These are phyloP conservation scores for Ocimum tenuiflorum DNA, from an alignment of 257 asterid species.

Conservation along the genomic window DNA sequence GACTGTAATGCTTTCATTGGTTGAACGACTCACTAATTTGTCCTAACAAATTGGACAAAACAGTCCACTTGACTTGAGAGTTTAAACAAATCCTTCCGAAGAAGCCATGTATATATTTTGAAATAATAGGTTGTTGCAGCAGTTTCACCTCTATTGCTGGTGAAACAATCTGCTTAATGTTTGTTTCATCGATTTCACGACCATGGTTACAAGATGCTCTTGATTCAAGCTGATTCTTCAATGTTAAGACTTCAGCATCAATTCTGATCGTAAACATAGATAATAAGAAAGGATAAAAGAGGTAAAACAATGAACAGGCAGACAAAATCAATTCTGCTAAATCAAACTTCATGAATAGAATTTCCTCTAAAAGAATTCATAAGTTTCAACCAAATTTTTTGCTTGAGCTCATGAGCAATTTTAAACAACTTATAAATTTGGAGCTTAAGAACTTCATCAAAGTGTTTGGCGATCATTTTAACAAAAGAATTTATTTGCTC, in stretches of 20 bases:
- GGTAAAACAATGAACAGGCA: neutral
- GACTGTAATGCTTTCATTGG: neutral
- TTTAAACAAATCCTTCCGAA: neutral
- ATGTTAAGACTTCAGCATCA: constrained; percentile 64
- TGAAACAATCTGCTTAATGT: constrained; percentile 32
- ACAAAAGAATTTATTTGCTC: neutral
- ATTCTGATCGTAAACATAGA: constrained; percentile 47
- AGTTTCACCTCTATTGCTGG: constrained; percentile 58
- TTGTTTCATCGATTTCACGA: constrained; percentile 35
- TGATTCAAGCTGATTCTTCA: constrained; percentile 66
- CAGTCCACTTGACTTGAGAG: neutral
- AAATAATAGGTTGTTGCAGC: constrained; percentile 10
- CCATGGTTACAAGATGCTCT: constrained; percentile 34
- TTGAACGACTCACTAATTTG: neutral
- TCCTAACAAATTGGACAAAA: neutral
- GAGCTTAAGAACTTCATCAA: neutral
- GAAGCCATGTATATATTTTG: neutral
- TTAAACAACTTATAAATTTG: neutral
- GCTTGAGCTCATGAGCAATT: neutral
- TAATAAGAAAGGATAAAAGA: constrained; percentile 13
- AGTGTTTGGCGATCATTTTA: neutral
- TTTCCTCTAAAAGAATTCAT: neutral
- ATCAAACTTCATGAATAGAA: neutral
- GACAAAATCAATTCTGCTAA: constrained; percentile 11
- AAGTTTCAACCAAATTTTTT: neutral